Evolutionary conservation across 768 basidiomycete genomes (phyloP).

Genomic region (Auriscalpium vulgare): DNA sequence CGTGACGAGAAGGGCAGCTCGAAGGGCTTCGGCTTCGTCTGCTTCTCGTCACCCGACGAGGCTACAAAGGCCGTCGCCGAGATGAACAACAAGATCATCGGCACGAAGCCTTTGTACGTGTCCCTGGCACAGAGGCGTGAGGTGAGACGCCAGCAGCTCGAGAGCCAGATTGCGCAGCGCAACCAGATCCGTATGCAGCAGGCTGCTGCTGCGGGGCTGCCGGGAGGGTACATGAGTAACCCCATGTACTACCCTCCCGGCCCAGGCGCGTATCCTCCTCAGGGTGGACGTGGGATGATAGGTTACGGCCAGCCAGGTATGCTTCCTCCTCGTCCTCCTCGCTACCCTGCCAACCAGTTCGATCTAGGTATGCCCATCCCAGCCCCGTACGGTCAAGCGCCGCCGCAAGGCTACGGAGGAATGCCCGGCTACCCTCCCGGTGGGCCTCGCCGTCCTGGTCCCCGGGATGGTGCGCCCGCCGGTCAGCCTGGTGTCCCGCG

Average conservation of each 20-base stretch:
- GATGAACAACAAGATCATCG: conserved; percentile 99
- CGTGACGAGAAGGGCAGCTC: conserved; percentile 90
- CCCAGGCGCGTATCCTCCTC: conserved; percentile 74
- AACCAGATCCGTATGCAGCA: conserved; percentile 96
- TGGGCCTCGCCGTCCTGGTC: conserved; percentile 52
- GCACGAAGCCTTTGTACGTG: conserved; percentile 96
- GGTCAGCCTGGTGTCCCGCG: conserved; percentile 43
- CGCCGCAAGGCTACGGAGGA: conserved; percentile 65
- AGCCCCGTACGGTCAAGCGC: conserved; percentile 61
- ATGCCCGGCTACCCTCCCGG: conserved; percentile 62
- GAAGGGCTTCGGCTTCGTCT: conserved; percentile 98
- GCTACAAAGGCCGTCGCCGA: conserved; percentile 98
- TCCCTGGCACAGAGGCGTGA: conserved; percentile 98
- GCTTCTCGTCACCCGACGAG: conserved; percentile 97
- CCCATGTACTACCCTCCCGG: conserved; percentile 83
- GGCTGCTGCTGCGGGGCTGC: conserved; percentile 81
- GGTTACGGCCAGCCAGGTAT: conserved; percentile 80
- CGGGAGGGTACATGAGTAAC: conserved; percentile 74
- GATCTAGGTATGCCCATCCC: conserved; percentile 74
- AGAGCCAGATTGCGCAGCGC: conserved; percentile 97
- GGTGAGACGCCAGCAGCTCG: conserved; percentile 94
- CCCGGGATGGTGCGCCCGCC: conserved; percentile 64
- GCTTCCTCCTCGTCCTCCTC: conserved; percentile 74
- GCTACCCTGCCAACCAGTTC: conserved; percentile 67
- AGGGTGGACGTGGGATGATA: conserved; percentile 65